These are phyloP conservation scores for Protomyces inouyei DNA, from an alignment of 1,139 yeast genomes.

Conservation along the genomic window DNA sequence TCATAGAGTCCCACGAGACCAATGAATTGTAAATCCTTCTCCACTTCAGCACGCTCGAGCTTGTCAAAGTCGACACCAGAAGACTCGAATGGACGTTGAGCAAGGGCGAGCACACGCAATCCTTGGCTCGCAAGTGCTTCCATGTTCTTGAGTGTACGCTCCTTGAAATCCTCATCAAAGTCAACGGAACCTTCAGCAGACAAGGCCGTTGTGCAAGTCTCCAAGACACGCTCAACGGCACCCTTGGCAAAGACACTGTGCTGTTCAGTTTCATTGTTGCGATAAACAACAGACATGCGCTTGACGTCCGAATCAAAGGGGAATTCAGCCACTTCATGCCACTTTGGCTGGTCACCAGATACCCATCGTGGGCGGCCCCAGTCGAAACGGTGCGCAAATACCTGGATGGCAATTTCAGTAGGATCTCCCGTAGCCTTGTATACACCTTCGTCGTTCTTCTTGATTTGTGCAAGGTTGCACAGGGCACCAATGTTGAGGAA, in stretches of 20 bases:
- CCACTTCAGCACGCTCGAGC: slow-evolving; percentile 49
- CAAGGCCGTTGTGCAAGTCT: slow-evolving; percentile 45
- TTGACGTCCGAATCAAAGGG: slow-evolving; percentile 74
- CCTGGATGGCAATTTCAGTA: slow-evolving; percentile 77
- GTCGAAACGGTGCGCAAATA: slow-evolving; percentile 57
- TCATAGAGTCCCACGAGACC: slow-evolving; percentile 79
- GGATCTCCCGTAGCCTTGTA: slow-evolving; percentile 86
- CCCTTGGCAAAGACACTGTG: slow-evolving; percentile 60
- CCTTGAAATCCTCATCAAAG: slow-evolving; percentile 46
- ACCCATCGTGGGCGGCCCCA: slow-evolving; percentile 42
- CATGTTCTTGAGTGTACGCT: slow-evolving; percentile 54
- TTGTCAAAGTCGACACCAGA: slow-evolving; percentile 34
- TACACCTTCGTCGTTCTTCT: slow-evolving; percentile 38
- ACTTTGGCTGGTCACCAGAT: slow-evolving; percentile 35
- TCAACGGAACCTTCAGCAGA: slow-evolving; percentile 33
- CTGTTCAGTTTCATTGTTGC: slow-evolving; percentile 39
- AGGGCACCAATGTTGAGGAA: slow-evolving; percentile 62
- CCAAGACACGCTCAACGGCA: slow-evolving; percentile 69
- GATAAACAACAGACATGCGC: slow-evolving; percentile 39
- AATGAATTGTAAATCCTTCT: slow-evolving; percentile 53
- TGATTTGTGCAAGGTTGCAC: slow-evolving; percentile 66
- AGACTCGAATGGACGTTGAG: slow-evolving; percentile 37
- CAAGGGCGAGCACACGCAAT: slow-evolving; percentile 69
- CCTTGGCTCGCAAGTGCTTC: slow-evolving; percentile 62
- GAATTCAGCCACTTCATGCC: slow-evolving; percentile 54